Base-by-base conservation (phyloP, 805 yeast species). In the Wickerhamomyces queroliae region DNA sequence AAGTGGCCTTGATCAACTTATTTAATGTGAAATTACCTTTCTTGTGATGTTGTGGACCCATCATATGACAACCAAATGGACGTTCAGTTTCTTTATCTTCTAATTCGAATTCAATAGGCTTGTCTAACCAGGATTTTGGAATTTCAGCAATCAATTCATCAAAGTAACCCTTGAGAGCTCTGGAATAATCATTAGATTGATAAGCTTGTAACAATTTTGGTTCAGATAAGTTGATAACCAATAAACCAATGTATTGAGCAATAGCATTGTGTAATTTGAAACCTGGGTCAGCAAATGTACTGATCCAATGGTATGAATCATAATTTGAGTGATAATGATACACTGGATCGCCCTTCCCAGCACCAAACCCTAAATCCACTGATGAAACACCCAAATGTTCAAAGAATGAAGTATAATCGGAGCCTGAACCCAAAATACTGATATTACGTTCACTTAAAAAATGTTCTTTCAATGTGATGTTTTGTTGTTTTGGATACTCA, bases 311-410 rank as follows among this genome's bases (percentile, higher is more conserved):
- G 56, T 63, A 77, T 1, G 86, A 79, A 58, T 82, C 89, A 53
- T 80, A 83, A 55, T 80, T 77, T 15, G 90, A 81, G 55, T 83
- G 91, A 56, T 83, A 81, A 44, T 81, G 90, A 54, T 83, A 83
- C 7, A 81, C 76, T 0, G 88, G 69, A 37, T 78, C 83, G 8
- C 56, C 63, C 11, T 54, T 50, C 9, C 67, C 63, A 19, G 53
- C 52, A 16, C 51, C 58, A 53, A 80, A 83, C 0, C 81, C 83
- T 35, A 79, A 42, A 56, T 81, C 83, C n/a, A 74, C 61, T 0
- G 82, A 70, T 2, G 82, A 72, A 32, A 77, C 73, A 37, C 83
- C 83, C 45, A 76, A 58, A 51, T 76, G 80, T 45, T 77, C 81
- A 52, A 69, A 61, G 49, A 77, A 77, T 9, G 72, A 78, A 4